Percentiles rank a stretch among this genome's conserved stretches.
These are phyloP conservation scores for Xylariaceae sp. DNA, from an alignment of 2,329 filamentous ascomycete genomes.

Conservation along the genomic window DNA sequence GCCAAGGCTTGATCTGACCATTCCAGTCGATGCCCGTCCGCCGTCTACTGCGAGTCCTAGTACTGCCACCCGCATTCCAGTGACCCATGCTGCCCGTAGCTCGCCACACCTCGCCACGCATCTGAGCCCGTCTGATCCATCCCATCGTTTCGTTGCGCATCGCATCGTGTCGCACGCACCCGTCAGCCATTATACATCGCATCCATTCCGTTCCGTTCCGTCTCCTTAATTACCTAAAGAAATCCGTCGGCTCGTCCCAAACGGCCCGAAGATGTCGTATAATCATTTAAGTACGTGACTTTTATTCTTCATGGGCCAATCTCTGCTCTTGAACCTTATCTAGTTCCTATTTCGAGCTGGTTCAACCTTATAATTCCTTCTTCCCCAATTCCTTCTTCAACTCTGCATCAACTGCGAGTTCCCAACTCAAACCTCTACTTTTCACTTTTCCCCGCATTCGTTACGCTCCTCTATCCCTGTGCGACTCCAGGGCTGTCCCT, in stretches of 20 bases:
- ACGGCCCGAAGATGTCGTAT: conserved; percentile 56
- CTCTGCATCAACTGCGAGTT: background rate
- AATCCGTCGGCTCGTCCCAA: conserved; percentile 9
- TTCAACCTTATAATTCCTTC: background rate
- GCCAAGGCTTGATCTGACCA: background rate
- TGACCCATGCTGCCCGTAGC: conserved; percentile 8
- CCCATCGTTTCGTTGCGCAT: background rate
- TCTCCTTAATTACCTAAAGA: background rate
- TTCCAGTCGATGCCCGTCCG: conserved; percentile 17
- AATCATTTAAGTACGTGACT: conserved; percentile 59
- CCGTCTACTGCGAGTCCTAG: conserved; percentile 4
- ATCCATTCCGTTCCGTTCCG: conserved; percentile 12
- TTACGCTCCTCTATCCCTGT: background rate
- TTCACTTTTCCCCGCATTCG: background rate
- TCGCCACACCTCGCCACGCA: conserved; percentile 13
- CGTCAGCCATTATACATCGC: too few relatives aligned
- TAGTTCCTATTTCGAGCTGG: background rate
- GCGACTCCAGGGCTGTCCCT: background rate
- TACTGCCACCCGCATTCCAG: conserved; percentile 8
- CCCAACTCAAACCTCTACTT: background rate
- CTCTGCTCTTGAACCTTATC: conserved; percentile 18
- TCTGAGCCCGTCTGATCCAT: background rate
- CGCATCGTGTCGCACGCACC: background rate
- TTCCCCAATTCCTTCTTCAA: background rate
- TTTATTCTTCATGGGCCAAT: conserved; percentile 3